These are phyloP conservation scores for Yarrowia divulgata DNA, from an alignment of 805 yeast species.

Conservation along the genomic window DNA sequence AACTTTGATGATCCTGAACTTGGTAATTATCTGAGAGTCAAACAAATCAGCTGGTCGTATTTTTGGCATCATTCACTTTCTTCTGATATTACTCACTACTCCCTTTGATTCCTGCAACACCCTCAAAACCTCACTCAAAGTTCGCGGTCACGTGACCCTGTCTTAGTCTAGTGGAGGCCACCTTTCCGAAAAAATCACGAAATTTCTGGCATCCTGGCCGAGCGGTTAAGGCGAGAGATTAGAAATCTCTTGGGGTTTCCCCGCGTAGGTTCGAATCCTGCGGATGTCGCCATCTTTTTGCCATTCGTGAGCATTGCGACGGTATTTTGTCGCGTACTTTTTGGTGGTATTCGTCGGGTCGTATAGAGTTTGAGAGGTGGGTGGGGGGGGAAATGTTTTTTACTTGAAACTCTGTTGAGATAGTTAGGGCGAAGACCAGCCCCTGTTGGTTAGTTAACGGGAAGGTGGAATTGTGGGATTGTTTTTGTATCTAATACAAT, in stretches of 20 bases:
- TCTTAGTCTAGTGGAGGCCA: background rate
- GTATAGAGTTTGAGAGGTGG: background rate
- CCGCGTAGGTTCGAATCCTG: constrained; percentile 39
- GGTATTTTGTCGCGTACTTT: background rate
- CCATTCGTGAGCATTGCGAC: background rate
- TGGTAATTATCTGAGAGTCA: too few species aligned
- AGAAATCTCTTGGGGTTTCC: constrained; percentile 38
- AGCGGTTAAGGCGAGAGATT: constrained; percentile 39
- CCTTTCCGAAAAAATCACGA: background rate
- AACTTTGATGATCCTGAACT: background rate
- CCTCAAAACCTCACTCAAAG: too few species aligned
- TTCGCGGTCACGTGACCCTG: background rate
- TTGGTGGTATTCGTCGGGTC: background rate
- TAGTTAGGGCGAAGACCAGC: too few species aligned
- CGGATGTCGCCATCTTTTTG: constrained; percentile 26
- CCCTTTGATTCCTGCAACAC: background rate
- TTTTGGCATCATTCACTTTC: background rate
- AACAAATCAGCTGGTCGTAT: too few species aligned
- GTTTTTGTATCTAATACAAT: too few species aligned
- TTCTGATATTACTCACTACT: background rate
- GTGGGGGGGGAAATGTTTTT: too few species aligned
- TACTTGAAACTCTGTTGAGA: too few species aligned
- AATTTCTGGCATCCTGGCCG: constrained; percentile 37
- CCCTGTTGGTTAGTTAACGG: too few species aligned
- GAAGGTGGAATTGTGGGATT: too few species aligned